These are phyloP conservation scores for Camillea tinctor DNA, from an alignment of 2,329 filamentous ascomycete genomes.

Conservation along the genomic window DNA sequence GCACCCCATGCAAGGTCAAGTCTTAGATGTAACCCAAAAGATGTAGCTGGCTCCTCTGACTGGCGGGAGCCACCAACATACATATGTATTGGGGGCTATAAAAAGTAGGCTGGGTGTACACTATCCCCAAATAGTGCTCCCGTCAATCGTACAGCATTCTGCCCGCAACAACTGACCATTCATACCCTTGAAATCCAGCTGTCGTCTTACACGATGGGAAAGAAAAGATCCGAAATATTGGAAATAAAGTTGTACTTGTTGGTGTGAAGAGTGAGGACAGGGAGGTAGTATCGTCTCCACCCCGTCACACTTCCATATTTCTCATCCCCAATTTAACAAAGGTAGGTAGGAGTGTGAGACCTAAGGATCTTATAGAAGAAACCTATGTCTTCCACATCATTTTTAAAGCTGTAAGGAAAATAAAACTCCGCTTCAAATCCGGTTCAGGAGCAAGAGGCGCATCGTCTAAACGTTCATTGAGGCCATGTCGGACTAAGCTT, in stretches of 20 bases:
- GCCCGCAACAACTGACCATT: not conserved
- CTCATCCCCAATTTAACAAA: not conserved
- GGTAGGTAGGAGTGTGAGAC: not conserved
- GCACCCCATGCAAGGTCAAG: not conserved
- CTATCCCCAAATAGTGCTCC: not conserved
- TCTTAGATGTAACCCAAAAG: not conserved
- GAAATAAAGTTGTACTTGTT: not conserved
- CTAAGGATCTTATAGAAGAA: not conserved
- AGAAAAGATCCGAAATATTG: not conserved
- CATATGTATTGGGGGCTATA: not conserved
- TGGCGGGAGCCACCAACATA: not conserved
- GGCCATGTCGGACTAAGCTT: slow-evolving; percentile 5
- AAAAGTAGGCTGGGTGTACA: not conserved
- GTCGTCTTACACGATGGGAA: not conserved
- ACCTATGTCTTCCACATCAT: no score
- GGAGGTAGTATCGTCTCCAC: not conserved
- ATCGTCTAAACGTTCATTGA: not conserved
- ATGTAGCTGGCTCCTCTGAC: not conserved
- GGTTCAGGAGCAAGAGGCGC: not conserved
- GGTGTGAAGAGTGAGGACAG: not conserved
- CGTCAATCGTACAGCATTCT: not conserved
- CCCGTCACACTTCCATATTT: not conserved
- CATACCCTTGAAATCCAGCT: not conserved
- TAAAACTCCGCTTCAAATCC: not conserved
- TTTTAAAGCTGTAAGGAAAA: no score